These are phyloP conservation scores for Sporisorium exsertum DNA, from an alignment of 1,284 basidiomycete species.

Conservation along the genomic window DNA sequence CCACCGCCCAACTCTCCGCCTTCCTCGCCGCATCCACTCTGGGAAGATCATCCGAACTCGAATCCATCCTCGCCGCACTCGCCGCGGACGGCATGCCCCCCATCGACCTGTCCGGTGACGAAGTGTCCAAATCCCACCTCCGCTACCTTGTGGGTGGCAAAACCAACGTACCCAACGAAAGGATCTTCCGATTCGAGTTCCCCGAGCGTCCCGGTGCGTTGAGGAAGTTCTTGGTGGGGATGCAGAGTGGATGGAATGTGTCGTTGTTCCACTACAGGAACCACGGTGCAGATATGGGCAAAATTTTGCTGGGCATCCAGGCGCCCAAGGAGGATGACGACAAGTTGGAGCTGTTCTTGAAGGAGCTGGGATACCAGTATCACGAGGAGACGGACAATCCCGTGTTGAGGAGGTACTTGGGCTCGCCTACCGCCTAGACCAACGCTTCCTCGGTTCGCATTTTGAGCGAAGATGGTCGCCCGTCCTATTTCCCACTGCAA, in stretches of 20 bases:
- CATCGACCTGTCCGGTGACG: slow-evolving; percentile 90
- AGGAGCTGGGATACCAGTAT: slow-evolving; percentile 83
- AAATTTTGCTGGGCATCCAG: slow-evolving; percentile 84
- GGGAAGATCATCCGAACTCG: slow-evolving; percentile 39
- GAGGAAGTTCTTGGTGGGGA: slow-evolving; percentile 78
- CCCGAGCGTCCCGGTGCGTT: slow-evolving; percentile 94
- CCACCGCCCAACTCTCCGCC: slow-evolving; percentile 5
- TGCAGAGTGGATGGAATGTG: slow-evolving; percentile 91
- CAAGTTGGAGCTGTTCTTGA: slow-evolving; percentile 80
- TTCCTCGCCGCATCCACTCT: slow-evolving; percentile 14
- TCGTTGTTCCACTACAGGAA: slow-evolving; percentile 97
- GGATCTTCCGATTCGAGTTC: slow-evolving; percentile 95
- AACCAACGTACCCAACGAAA: slow-evolving; percentile 79
- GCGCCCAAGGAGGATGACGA: slow-evolving; percentile 76
- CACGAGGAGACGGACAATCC: slow-evolving; percentile 93
- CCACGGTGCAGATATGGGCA: slow-evolving; percentile 77
- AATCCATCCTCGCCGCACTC: slow-evolving; percentile 72
- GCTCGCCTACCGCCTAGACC: background rate
- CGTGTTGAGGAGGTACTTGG: slow-evolving; percentile 83
- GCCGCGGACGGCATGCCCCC: slow-evolving; percentile 80
- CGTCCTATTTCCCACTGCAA: background rate
- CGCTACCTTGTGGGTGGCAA: slow-evolving; percentile 87
- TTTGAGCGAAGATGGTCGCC: too few relatives aligned
- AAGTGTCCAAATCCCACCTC: slow-evolving; percentile 93
- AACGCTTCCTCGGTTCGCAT: too few relatives aligned